Percentiles rank a stretch among this genome's conserved stretches.
Conservation (phyloP, 805 yeast species). For the Barnettozyma populi region DNA sequence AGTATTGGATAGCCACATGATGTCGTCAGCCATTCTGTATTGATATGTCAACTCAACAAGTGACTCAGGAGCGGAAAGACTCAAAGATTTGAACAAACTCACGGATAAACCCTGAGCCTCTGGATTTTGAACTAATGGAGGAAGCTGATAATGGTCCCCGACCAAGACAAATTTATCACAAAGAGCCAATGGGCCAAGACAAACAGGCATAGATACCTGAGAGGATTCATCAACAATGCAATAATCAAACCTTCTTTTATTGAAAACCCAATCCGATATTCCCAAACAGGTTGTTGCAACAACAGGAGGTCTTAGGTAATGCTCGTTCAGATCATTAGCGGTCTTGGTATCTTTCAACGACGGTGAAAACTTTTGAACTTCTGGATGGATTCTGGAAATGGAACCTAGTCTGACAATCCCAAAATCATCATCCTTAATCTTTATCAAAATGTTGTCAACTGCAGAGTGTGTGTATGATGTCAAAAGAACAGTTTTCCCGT, state of each 20-base stretch:
- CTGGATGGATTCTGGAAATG: constrained; percentile 53
- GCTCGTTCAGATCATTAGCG: constrained; percentile 40
- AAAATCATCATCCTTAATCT: constrained; percentile 45
- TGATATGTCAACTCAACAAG: constrained; percentile 78
- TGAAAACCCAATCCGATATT: constrained; percentile 56
- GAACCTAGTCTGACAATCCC: constrained; percentile 67
- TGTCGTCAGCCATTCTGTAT: constrained; percentile 88
- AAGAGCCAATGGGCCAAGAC: constrained; percentile 79
- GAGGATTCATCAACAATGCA: constrained; percentile 97
- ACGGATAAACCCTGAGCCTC: constrained; percentile 61
- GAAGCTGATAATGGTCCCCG: constrained; percentile 94
- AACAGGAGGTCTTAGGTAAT: constrained; percentile 54
- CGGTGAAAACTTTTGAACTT: constrained; percentile 49
- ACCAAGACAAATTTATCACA: constrained; percentile 81
- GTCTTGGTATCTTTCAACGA: constrained; percentile 33
- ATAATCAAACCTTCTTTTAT: constrained; percentile 65
- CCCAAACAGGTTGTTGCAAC: constrained; percentile 91
- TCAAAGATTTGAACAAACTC: constrained; percentile 70
- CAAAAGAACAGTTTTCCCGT: constrained; percentile 63
- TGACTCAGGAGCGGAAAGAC: constrained; percentile 66
- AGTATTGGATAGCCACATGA: constrained; percentile 76
- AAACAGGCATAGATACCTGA: constrained; percentile 86
- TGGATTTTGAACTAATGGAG: constrained; percentile 75
- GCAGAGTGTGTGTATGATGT: constrained; percentile 94
- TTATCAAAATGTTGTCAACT: constrained; percentile 84